Percentiles rank a stretch among this genome's conserved stretches.
Evolutionary conservation across 805 yeast genomes (phyloP).

Genomic region (Saturnispora saitoi): DNA sequence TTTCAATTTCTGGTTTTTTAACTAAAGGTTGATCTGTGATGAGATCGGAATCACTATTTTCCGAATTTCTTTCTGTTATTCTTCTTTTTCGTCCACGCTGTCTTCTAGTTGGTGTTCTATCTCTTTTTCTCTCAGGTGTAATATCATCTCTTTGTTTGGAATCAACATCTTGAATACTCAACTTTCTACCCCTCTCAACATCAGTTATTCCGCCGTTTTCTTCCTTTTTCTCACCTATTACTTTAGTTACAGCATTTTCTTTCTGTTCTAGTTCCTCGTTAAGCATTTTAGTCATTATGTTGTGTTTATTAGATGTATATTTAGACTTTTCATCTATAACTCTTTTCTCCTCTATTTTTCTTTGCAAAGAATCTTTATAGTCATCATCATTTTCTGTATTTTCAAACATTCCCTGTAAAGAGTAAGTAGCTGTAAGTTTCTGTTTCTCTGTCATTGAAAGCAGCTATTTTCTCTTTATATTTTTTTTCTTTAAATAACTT

Average conservation of each 20-base stretch:
- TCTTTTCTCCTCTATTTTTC: neutral
- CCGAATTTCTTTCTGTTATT: neutral
- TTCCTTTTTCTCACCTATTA: constrained; percentile 15
- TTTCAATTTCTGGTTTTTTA: neutral
- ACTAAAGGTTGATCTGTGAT: neutral
- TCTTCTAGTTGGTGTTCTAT: constrained; percentile 14
- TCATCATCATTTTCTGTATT: neutral
- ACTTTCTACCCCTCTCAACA: constrained; percentile 12
- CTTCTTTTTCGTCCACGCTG: constrained; percentile 5
- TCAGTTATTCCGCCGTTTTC: constrained; percentile 15
- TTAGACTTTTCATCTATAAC: constrained; percentile 2
- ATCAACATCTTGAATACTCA: neutral
- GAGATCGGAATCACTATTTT: neutral
- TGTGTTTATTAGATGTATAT: constrained; percentile 14
- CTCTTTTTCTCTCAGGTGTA: constrained; percentile 9
- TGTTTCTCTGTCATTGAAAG: neutral
- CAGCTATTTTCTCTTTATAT: neutral
- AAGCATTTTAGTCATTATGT: neutral
- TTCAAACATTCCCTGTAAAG: neutral
- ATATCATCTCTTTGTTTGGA: neutral
- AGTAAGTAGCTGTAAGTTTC: neutral
- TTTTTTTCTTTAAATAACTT: neutral
- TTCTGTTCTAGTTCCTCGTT: constrained; percentile 46
- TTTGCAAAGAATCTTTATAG: neutral
- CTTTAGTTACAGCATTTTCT: constrained; percentile 27